These are phyloP conservation scores for Fusarium kyushuense DNA, from an alignment of 2,329 filamentous ascomycete genomes.

Conservation along the genomic window DNA sequence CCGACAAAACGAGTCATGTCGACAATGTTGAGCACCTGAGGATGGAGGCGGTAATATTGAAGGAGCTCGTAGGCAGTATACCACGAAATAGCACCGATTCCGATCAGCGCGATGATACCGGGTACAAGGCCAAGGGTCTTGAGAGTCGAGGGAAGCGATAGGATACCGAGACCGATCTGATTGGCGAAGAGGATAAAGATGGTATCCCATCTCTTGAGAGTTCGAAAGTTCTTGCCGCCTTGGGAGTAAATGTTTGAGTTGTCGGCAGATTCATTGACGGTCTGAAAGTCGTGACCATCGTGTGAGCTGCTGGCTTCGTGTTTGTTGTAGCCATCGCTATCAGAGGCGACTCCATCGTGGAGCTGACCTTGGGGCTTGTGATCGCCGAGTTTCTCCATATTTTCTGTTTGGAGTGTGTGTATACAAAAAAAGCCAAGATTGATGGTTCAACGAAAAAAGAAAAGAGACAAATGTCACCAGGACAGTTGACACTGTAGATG, in stretches of 20 bases:
- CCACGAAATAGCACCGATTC: constrained; percentile 72
- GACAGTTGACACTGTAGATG: not conserved
- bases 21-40: constrained; percentile 75
- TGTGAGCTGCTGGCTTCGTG: constrained; percentile 12
- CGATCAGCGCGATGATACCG: constrained; percentile 75
- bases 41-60: constrained; percentile 75
- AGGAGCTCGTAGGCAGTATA: constrained; percentile 61
- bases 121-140: constrained; percentile 74
- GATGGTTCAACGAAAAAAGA: not conserved
- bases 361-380: constrained; percentile 14
- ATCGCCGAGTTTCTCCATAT: constrained; percentile 22
- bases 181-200: constrained; percentile 45
- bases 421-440: not conserved
- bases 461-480: constrained; percentile 3
- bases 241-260: constrained; percentile 40
- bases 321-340: constrained; percentile 28
- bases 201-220: constrained; percentile 42
- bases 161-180: constrained; percentile 53
- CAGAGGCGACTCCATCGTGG: constrained; percentile 26
- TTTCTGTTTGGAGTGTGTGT: not conserved
- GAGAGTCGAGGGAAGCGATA: constrained; percentile 78
- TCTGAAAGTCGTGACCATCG: constrained; percentile 32
- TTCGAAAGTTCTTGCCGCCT: constrained; percentile 44
- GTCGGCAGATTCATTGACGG: constrained; percentile 28
- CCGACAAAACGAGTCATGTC: constrained; percentile 71